Conservation (phyloP, 176 grass and related monocot species). For the Sorghum bicolor region Sorghum_bicolor_NCBIv3 NC_012870.2:67307001-67307500, state of each 20-base stretch:
- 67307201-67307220: background rate
- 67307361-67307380: no score
- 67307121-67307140: background rate
- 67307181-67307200: background rate
- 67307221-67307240: background rate
- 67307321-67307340: slow-evolving; percentile 18
- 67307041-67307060: no score
- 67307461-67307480: no score
- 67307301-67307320: background rate
- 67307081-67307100: no score
- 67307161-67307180: background rate
- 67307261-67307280: background rate
- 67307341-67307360: background rate
- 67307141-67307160: background rate
- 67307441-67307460: no score
- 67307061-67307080: no score
- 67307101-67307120: background rate
- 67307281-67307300: slow-evolving; percentile 24
- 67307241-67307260: background rate
- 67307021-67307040: no score
- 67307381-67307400: no score
- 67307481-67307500: no score
- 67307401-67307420: no score
- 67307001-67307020: no score
- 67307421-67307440: no score